Base-by-base conservation (phyloP, 768 basidiomycete genomes). In the Lentinula sp. region DNA sequence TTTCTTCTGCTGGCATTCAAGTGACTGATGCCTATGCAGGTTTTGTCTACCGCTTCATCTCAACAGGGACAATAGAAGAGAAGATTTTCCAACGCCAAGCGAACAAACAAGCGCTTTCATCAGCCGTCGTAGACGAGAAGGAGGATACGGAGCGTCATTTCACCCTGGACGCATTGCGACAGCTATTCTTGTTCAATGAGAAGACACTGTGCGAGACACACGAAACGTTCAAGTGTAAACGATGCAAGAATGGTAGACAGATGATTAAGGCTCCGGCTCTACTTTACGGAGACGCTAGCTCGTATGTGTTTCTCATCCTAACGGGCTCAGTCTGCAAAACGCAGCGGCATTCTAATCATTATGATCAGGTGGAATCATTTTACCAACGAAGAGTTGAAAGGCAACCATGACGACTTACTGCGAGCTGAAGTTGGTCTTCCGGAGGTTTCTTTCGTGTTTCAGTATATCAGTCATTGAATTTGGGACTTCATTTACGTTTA, bases 41-140 rank as follows among this genome's bases (percentile, higher is more conserved):
- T 69, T 99, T 99, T 66, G 96, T 98, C 3, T 99, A 98, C 72
- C 92, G 96, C 23, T 99, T 98, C 74, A 95, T 98, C 65, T 89
- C 93, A 4, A 94, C 95, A 0, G 96, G 95, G 2, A 97, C 95
- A 1, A 97, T 98, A 63, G 95, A 98, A 73, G 96, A 98, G 75
- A 98, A 98, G 79, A 97, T 98, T 65, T 98, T 98, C 73, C 97
- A 99, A 72, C 82, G 97, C 50, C 97, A 99, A 74, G 94, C 91
- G 13, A 90, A 87, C 65, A 99, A 99, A 73, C 94, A 96, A 71
- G 93, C 95, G 2, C 83, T 98, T 10, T 98, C 97, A 0, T 95
- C 95, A 1, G 94, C 94, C n/a, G 95, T 98, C 2, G 95, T 99
- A 18, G 96, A 99, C 68, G 94, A 96, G 73, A 95, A 94, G 68